Percentiles rank a stretch among this genome's conserved stretches.
Evolutionary conservation across 768 basidiomycete genomes (phyloP).

Genomic region (Thelephora aurantiotincta): DNA sequence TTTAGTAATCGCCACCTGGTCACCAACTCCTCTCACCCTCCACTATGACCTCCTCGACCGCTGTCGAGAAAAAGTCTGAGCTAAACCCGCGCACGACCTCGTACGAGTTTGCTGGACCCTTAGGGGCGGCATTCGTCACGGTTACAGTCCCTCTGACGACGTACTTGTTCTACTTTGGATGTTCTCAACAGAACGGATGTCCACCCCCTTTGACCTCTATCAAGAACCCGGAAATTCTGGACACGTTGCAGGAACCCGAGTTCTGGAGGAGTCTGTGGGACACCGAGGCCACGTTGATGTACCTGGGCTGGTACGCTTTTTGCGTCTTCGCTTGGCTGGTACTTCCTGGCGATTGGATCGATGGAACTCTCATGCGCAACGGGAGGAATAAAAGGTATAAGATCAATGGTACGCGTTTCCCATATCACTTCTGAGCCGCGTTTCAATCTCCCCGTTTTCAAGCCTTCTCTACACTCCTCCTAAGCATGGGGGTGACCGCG

Average conservation of each 20-base stretch:
- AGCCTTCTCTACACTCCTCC: slow-evolving; percentile 80
- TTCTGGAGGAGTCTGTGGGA: slow-evolving; percentile 83
- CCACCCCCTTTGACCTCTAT: slow-evolving; percentile 35
- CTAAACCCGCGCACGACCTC: slow-evolving; percentile 51
- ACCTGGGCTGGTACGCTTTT: slow-evolving; percentile 87
- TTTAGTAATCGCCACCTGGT: too few relatives aligned
- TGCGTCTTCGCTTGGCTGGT: slow-evolving; percentile 69
- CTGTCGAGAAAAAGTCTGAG: not conserved
- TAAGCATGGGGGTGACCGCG: slow-evolving; percentile 57
- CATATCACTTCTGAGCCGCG: not conserved
- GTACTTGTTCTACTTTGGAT: slow-evolving; percentile 68
- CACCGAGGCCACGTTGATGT: slow-evolving; percentile 56
- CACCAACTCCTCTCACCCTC: too few relatives aligned
- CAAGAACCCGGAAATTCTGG: slow-evolving; percentile 25
- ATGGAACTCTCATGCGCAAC: slow-evolving; percentile 42
- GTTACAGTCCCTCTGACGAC: slow-evolving; percentile 55
- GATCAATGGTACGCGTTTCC: slow-evolving; percentile 64
- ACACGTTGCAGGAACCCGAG: slow-evolving; percentile 28
- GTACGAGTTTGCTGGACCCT: slow-evolving; percentile 78
- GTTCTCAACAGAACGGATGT: slow-evolving; percentile 55
- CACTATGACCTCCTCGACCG: not conserved
- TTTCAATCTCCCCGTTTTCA: slow-evolving; percentile 15
- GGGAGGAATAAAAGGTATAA: slow-evolving; percentile 77
- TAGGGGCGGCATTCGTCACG: slow-evolving; percentile 58
- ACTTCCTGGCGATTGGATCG: slow-evolving; percentile 42